These are phyloP conservation scores for Jaenimonas drosophilae DNA, from an alignment of 208 protist genomes.

Conservation along the genomic window DNA sequence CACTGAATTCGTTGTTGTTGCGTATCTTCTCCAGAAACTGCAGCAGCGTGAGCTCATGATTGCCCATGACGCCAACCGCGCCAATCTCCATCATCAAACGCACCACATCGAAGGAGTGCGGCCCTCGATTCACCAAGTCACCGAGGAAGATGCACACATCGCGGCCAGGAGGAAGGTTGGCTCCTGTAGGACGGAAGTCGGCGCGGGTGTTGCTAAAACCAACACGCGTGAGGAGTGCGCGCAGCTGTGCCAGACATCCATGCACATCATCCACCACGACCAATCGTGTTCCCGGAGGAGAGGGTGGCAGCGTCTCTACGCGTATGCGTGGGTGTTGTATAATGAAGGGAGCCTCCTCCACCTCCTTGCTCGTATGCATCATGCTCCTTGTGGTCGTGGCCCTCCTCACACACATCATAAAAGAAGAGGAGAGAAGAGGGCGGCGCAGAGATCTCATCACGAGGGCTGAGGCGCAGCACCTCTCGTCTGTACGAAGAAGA, in stretches of 20 bases:
- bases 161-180: too few species aligned
- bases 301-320: slow-evolving; percentile 22
- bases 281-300: slow-evolving; percentile 29
- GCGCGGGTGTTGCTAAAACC: slow-evolving; percentile 62
- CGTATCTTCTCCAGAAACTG: slow-evolving; percentile 35
- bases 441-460: too few species aligned
- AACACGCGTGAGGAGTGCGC: slow-evolving; percentile 65
- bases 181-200: too few species aligned
- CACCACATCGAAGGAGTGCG: slow-evolving; percentile 72
- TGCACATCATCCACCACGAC: slow-evolving; percentile 88
- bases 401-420: too few species aligned
- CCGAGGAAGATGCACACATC: slow-evolving; percentile 72
- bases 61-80: slow-evolving; percentile 78
- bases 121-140: slow-evolving; percentile 87
- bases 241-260: slow-evolving; percentile 75
- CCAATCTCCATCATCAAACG: slow-evolving; percentile 43
- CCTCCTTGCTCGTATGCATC: too few species aligned
- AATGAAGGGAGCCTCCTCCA: too few species aligned
- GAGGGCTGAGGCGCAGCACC: too few species aligned
- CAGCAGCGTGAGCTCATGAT: slow-evolving; percentile 83
- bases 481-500: too few species aligned
- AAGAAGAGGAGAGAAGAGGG: too few species aligned
- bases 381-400: too few species aligned
- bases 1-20: slow-evolving; percentile 27
- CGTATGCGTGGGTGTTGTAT: too few species aligned